phyloP scores from a whole-genome alignment of 2,329 filamentous ascomycete species.

The Hymenoscyphus repandus region DNA sequence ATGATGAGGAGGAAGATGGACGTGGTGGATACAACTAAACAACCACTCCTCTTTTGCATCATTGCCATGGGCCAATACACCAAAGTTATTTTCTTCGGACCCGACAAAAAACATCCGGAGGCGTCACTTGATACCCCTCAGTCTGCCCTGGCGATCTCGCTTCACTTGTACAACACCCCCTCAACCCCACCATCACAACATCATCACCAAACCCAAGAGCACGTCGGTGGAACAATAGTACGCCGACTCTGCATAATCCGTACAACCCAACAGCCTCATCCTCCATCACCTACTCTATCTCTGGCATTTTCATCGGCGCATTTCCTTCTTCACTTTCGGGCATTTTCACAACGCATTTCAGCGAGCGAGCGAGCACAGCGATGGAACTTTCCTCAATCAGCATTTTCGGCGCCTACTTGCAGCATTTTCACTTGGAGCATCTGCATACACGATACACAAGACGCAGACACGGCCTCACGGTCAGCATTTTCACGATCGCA shows the following conservation, averaged over 20 bases:
- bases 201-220: background rate
- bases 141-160: background rate
- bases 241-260: background rate
- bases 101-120: background rate
- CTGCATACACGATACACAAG: too few relatives aligned
- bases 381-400: constrained; percentile 3
- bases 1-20: constrained; percentile 30
- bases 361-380: constrained; percentile 4
- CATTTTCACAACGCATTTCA: background rate
- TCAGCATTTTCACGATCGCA: constrained; percentile 5
- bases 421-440: constrained; percentile 1
- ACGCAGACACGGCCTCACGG: too few relatives aligned
- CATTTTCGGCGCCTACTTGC: constrained; percentile 1
- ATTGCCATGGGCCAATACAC: background rate
- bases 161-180: constrained; percentile 3
- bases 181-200: background rate
- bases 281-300: too few relatives aligned
- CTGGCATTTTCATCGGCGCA: background rate
- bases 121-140: too few relatives aligned
- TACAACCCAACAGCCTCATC: background rate
- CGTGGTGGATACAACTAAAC: constrained; percentile 28
- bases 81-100: too few relatives aligned
- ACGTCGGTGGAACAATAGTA: background rate
- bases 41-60: background rate
- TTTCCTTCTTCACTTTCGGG: background rate